These are phyloP conservation scores for Parachlorella kessleri DNA, from an alignment of 139 green algal genomes.

Conservation along the genomic window DNA sequence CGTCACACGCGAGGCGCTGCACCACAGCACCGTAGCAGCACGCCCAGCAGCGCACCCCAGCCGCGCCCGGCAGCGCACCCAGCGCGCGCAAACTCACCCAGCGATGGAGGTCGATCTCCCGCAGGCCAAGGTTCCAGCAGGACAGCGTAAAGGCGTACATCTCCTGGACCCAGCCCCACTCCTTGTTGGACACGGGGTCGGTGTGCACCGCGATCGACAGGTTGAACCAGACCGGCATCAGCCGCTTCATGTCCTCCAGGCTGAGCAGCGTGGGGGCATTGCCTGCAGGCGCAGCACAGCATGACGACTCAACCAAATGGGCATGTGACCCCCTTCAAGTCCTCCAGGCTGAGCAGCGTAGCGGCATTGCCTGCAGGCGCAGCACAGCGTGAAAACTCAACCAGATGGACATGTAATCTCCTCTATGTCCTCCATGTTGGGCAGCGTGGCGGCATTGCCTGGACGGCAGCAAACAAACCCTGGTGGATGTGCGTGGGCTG, in stretches of 20 bases:
- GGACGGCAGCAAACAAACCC: too few relatives aligned
- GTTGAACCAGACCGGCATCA: conserved; percentile 85
- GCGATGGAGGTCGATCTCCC: conserved; percentile 56
- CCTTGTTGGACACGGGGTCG: conserved; percentile 68
- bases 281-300: conserved; percentile 25
- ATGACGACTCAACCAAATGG: conserved; percentile 84
- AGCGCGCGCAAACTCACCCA: too few relatives aligned
- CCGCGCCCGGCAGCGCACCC: too few relatives aligned
- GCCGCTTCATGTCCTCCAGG: conserved; percentile 71
- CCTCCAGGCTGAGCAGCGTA: conserved; percentile 75
- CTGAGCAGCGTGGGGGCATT: conserved; percentile 87
- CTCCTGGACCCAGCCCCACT: conserved; percentile 86
- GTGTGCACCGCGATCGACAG: conserved; percentile 84
- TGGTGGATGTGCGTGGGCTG: too few relatives aligned
- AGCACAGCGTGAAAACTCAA: conserved; percentile 54
- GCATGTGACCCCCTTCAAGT: conserved; percentile 77
- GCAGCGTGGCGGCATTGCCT: conserved; percentile 83
- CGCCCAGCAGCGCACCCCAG: too few relatives aligned
- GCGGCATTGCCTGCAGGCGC: conserved; percentile 70
- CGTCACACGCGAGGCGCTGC: too few relatives aligned
- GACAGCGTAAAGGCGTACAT: conserved; percentile 94
- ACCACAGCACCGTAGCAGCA: too few relatives aligned
- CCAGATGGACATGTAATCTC: conserved; percentile 78
- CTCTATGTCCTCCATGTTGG: conserved; percentile 77
- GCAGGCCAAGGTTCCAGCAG: conserved; percentile 60